These are phyloP conservation scores for Stentor coeruleus DNA, from an alignment of 73 alveolate species.

Conservation along the genomic window DNA sequence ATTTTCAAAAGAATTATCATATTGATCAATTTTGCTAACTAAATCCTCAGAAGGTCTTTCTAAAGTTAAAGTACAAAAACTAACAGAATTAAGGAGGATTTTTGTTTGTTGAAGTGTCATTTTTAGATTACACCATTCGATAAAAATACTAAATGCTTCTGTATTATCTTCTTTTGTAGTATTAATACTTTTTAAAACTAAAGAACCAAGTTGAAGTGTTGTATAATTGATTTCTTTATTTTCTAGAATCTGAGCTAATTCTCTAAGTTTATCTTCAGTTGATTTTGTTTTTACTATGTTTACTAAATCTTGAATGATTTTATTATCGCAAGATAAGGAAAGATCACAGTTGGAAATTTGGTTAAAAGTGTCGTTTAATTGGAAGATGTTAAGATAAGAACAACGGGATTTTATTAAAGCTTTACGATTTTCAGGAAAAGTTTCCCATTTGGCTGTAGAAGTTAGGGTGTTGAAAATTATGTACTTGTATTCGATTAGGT, in stretches of 20 bases:
- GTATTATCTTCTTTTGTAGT: background rate
- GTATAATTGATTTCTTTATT: background rate
- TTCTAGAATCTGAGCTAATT: no score
- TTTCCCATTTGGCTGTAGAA: background rate
- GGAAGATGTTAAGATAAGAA: background rate
- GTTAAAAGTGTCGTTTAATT: background rate
- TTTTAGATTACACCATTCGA: background rate
- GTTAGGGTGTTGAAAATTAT: background rate
- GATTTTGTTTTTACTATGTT: background rate
- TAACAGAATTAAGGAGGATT: background rate
- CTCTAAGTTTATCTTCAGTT: background rate
- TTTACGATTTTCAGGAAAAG: background rate
- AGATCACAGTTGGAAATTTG: background rate
- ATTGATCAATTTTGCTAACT: background rate
- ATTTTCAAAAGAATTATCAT: background rate
- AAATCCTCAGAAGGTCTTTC: background rate
- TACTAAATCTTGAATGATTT: background rate
- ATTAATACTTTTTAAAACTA: background rate
- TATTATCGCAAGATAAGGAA: background rate
- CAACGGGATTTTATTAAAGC: background rate
- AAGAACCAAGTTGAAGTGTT: background rate
- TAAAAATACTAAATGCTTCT: no score
- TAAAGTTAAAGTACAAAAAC: no score
- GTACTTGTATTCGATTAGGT: background rate
- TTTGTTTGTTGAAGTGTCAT: background rate